These are phyloP conservation scores for Flaveria linearis DNA, from an alignment of 129 eudicot genomes.

Conservation along the genomic window DNA sequence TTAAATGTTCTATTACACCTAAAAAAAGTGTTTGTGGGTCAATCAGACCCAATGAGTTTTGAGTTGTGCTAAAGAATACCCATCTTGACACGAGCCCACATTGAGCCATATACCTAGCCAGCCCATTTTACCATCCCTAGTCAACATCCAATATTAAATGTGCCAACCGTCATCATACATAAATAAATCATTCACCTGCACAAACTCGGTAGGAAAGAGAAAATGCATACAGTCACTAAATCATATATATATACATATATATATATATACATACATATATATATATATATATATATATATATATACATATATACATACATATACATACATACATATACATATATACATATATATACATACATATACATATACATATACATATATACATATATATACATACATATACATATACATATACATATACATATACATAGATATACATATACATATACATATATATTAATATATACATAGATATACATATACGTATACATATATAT, in stretches of 20 bases:
- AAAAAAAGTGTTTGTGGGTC: neutral
- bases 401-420: neutral
- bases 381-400: neutral
- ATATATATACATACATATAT: neutral
- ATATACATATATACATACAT: neutral
- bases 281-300: neutral
- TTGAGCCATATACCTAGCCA: neutral
- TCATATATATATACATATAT: neutral
- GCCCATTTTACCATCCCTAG: neutral
- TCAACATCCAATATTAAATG: neutral
- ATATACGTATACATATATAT: neutral
- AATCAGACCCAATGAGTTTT: neutral
- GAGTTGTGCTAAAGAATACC: neutral
- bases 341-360: neutral
- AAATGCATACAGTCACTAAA: neutral
- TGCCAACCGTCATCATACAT: conserved; percentile 9
- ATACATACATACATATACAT: neutral
- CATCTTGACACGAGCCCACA: neutral
- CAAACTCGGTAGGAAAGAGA: conserved; percentile 13
- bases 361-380: neutral
- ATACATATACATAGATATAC: neutral
- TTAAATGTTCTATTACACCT: neutral
- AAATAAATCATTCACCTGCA: neutral
- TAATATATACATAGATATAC: neutral
- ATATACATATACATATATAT: neutral